Evolutionary conservation across 73 alveolate species (phyloP).

Genomic region (Tetrahymena thermophila): DNA sequence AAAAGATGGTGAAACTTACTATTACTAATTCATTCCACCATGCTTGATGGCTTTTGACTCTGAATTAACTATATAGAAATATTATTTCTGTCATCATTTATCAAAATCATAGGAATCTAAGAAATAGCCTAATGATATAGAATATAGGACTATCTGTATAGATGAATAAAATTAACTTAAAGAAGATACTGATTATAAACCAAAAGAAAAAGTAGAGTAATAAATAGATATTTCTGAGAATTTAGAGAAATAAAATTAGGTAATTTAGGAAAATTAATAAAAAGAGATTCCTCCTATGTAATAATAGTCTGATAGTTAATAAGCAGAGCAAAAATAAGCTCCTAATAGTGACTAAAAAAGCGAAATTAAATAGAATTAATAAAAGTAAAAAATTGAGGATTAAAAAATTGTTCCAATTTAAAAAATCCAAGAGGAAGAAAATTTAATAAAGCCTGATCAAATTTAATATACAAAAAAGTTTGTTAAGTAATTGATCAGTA

Average conservation of each 20-base stretch:
- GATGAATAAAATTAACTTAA: neutral
- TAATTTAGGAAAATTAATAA: neutral
- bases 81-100: neutral
- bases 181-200: neutral
- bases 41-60: neutral
- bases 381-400: too few relatives aligned
- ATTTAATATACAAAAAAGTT: neutral
- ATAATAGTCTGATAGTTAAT: neutral
- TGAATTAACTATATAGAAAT: neutral
- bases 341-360: too few relatives aligned
- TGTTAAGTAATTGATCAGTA: neutral
- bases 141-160: neutral
- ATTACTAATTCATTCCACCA: neutral
- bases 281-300: neutral
- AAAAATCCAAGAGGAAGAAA: neutral
- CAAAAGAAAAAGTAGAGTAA: neutral
- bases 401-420: too few relatives aligned
- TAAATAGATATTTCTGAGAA: neutral
- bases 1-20: neutral
- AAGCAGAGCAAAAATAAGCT: neutral
- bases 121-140: neutral
- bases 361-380: too few relatives aligned
- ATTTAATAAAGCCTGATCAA: neutral
- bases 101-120: neutral
- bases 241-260: neutral